A percentile compares a stretch with the other conserved stretches of the same genome.
Evolutionary conservation across 2,329 filamentous ascomycete genomes (phyloP).

Genomic region (Chaetomium olivaceum): DNA sequence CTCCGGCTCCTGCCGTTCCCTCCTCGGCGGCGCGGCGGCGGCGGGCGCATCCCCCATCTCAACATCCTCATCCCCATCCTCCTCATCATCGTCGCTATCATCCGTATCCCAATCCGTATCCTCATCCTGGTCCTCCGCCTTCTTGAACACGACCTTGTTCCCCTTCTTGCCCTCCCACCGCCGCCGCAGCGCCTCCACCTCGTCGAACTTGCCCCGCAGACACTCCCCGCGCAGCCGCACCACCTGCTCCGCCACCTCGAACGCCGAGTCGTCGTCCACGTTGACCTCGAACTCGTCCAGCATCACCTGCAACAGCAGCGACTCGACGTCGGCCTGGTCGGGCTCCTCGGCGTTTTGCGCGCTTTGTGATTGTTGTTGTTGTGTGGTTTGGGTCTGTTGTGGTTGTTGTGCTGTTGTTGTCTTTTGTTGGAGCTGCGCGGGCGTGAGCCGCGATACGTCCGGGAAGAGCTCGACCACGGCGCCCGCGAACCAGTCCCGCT

Average conservation of each 20-base stretch:
- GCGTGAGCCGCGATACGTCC: constrained; percentile 56
- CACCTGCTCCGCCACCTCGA: constrained; percentile 71
- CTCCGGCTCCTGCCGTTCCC: constrained; percentile 67
- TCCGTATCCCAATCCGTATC: constrained; percentile 64
- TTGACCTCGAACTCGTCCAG: constrained; percentile 93
- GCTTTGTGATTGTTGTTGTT: constrained; percentile 8
- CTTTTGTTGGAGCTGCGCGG: constrained; percentile 30
- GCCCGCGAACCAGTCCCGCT: constrained; percentile 95
- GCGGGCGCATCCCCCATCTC: constrained; percentile 70
- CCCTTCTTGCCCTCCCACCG: constrained; percentile 64
- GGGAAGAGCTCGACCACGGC: constrained; percentile 79
- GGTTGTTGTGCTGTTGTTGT: constrained; percentile 32
- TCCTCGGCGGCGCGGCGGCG: constrained; percentile 36
- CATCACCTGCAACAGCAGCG: constrained; percentile 85
- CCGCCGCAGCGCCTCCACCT: constrained; percentile 62
- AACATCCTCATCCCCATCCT: constrained; percentile 58
- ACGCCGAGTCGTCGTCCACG: constrained; percentile 84
- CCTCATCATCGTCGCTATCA: constrained; percentile 52
- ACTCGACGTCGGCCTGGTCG: constrained; percentile 78
- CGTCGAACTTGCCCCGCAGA: constrained; percentile 64
- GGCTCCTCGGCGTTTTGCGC: constrained; percentile 48
- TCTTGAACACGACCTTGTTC: constrained; percentile 58
- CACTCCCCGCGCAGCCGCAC: constrained; percentile 66
- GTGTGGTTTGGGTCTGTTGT: constrained; percentile 21
- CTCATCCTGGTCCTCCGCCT: constrained; percentile 55